Evolutionary conservation across 345 rosid genomes (phyloP).

Genomic region (Abelmoschus esculentus): DNA sequence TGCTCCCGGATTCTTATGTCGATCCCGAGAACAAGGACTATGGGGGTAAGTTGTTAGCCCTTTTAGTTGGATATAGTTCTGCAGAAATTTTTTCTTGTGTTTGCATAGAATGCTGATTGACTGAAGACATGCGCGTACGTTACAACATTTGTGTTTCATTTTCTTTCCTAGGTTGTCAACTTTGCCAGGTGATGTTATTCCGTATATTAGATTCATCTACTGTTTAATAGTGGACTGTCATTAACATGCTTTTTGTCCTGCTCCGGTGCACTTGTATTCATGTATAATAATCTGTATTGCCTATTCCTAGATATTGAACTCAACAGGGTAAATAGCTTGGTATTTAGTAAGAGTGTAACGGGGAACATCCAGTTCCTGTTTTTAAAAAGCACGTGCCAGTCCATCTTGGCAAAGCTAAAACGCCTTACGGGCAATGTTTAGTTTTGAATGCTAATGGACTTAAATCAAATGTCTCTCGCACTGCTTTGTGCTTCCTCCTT

Average conservation of each 20-base stretch:
- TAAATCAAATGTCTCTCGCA: constrained; percentile 15
- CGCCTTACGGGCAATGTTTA: constrained; percentile 21
- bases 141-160: not conserved
- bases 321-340: not conserved
- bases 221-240: not conserved
- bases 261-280: not conserved
- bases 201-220: not conserved
- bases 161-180: not conserved
- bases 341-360: not conserved
- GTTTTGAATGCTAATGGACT: constrained; percentile 51
- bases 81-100: not conserved
- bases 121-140: not conserved
- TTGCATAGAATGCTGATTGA: not conserved
- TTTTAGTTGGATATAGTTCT: not conserved
- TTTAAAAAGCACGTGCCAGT: not conserved
- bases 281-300: not conserved
- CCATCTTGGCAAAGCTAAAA: constrained; percentile 26
- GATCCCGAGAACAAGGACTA: constrained; percentile 87
- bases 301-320: not conserved
- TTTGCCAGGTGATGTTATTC: not conserved
- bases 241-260: not conserved
- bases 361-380: not conserved
- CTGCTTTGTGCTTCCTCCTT: constrained; percentile 9
- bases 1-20: constrained; percentile 90
- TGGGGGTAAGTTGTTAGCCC: constrained; percentile 50